Percentiles rank a stretch among this genome's conserved stretches.
Evolutionary conservation across 768 basidiomycete species (phyloP).

Genomic region (Auriscalpium orientale): DNA sequence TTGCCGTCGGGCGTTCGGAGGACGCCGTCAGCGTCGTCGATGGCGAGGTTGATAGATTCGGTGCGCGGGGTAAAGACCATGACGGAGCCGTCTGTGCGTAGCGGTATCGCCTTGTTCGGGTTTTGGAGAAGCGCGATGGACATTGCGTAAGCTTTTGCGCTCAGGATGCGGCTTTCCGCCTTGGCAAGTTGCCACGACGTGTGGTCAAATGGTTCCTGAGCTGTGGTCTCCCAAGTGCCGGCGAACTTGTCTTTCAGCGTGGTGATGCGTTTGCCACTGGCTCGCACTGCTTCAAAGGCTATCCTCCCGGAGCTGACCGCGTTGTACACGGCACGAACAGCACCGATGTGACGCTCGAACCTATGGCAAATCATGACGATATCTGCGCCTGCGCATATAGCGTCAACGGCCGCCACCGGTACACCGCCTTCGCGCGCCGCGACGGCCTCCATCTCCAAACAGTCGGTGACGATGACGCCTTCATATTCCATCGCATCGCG

Average conservation of each 20-base stretch:
- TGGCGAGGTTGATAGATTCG: conserved; percentile 54
- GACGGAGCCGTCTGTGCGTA: conserved; percentile 15
- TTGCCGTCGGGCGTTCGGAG: conserved; percentile 34
- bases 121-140: conserved; percentile 43
- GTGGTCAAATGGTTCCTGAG: conserved; percentile 18
- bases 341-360: conserved; percentile 42
- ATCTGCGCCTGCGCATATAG: conserved; percentile 58
- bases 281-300: conserved; percentile 27
- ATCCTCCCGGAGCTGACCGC: conserved; percentile 43
- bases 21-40: conserved; percentile 47
- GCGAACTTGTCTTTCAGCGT: conserved; percentile 45
- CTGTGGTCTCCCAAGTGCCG: conserved; percentile 36
- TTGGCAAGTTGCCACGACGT: conserved; percentile 30
- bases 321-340: conserved; percentile 42
- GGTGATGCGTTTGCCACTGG: conserved; percentile 39
- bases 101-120: conserved; percentile 27
- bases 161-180: conserved; percentile 33
- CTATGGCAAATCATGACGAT: conserved; percentile 73
- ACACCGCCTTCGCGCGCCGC: conserved; percentile 38
- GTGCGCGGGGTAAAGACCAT: conserved; percentile 48
- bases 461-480: conserved; percentile 66
- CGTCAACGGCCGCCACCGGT: conserved; percentile 46
- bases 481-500: conserved; percentile 42
- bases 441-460: conserved; percentile 72
- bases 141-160: conserved; percentile 37